Percentiles rank a stretch among this genome's conserved stretches.
These are phyloP conservation scores for Beauveria varroae DNA, from an alignment of 2,329 filamentous ascomycete species.

Conservation along the genomic window DNA sequence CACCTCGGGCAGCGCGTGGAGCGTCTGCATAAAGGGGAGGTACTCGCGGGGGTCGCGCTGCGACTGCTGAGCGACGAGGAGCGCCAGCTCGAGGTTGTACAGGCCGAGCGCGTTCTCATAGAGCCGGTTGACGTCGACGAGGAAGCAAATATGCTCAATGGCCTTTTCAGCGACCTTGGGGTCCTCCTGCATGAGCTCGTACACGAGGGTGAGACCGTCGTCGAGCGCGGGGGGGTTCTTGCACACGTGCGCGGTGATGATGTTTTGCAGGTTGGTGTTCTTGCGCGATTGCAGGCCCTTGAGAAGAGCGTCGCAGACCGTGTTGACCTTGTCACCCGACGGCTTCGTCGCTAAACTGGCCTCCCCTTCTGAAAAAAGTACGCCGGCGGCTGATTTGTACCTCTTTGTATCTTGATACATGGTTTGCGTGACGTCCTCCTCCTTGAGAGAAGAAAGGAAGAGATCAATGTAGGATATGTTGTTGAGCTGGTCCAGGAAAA, in stretches of 20 bases:
- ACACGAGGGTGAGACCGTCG: constrained; percentile 72
- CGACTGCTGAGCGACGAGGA: constrained; percentile 89
- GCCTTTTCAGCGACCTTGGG: constrained; percentile 74
- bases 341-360: constrained; percentile 13
- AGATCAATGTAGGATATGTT: constrained; percentile 80
- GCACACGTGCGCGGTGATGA: constrained; percentile 90
- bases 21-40: constrained; percentile 81
- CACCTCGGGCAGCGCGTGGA: constrained; percentile 65
- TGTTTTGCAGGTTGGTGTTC: constrained; percentile 70
- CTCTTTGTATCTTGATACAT: constrained; percentile 84
- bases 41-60: constrained; percentile 95
- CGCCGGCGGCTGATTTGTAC: constrained; percentile 17
- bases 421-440: constrained; percentile 87
- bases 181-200: constrained; percentile 61
- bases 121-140: constrained; percentile 85
- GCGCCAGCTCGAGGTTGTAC: constrained; percentile 82
- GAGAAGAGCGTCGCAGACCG: constrained; percentile 79
- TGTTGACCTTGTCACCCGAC: constrained; percentile 63
- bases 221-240: constrained; percentile 87
- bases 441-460: constrained; percentile 78
- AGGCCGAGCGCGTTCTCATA: constrained; percentile 87
- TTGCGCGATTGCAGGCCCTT: constrained; percentile 55
- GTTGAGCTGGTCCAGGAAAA: constrained; percentile 79
- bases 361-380: constrained; percentile 12
- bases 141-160: constrained; percentile 94